Evolutionary conservation across 495 filamentous ascomycete genomes (phyloP).

Genomic region (Annulohypoxylon stygium): DNA sequence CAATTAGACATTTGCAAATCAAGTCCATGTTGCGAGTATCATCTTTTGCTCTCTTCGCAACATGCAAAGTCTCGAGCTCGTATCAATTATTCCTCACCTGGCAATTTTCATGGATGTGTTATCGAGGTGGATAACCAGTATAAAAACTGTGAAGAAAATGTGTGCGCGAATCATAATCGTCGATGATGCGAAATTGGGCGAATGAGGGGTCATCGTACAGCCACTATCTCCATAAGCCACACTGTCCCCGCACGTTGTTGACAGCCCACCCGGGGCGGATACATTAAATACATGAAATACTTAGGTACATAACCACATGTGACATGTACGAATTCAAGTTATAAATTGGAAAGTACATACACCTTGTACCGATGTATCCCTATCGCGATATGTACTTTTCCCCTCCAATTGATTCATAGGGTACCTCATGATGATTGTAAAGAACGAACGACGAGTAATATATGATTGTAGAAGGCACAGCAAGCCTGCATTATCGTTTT

Average conservation of each 20-base stretch:
- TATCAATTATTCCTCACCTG: slow-evolving; percentile 4
- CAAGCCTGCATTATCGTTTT: background rate
- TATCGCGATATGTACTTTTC: slow-evolving; percentile 16
- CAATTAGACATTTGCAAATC: slow-evolving; percentile 24
- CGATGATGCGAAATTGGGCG: background rate
- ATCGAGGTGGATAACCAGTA: slow-evolving; percentile 12
- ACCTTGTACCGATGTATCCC: background rate
- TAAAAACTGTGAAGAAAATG: background rate
- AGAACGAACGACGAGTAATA: slow-evolving; percentile 12
- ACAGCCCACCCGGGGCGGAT: slow-evolving; percentile 12
- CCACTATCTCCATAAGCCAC: slow-evolving; percentile 10
- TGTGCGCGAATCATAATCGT: background rate
- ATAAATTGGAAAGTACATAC: no score
- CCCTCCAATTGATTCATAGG: slow-evolving; percentile 26
- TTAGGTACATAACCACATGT: background rate
- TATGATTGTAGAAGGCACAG: slow-evolving; percentile 8
- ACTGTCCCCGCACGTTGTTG: slow-evolving; percentile 26
- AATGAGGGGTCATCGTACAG: background rate
- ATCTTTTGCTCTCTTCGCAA: slow-evolving; percentile 10
- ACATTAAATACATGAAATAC: background rate
- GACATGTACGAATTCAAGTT: background rate
- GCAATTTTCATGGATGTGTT: slow-evolving; percentile 3
- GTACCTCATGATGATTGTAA: slow-evolving; percentile 27
- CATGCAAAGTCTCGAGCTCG: slow-evolving; percentile 1
- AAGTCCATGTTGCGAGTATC: slow-evolving; percentile 11